A percentile compares a stretch with the other conserved stretches of the same genome.
Conservation (phyloP, 345 rosid species). For the Linum usitatissimum region DNA sequence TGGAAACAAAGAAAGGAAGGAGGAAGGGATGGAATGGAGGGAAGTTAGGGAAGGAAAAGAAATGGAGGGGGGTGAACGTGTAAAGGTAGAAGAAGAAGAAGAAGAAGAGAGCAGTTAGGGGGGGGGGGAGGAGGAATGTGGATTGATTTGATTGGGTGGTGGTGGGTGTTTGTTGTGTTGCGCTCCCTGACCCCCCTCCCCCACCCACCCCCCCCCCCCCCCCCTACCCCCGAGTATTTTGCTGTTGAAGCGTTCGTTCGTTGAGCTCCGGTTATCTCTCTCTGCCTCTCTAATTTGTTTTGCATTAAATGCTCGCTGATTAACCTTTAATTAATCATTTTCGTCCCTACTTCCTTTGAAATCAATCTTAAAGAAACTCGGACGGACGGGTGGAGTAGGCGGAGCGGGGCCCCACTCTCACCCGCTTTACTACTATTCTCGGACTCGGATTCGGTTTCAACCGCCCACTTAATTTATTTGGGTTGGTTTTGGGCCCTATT, state of each 20-base stretch:
- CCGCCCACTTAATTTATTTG: no score
- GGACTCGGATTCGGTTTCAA: no score
- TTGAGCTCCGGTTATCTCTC: constrained; percentile 23
- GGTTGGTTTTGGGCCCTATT: no score
- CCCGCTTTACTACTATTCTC: no score
- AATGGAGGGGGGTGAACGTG: background rate
- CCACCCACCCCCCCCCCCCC: no score
- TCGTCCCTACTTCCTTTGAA: no score
- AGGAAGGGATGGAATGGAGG: constrained; percentile 8
- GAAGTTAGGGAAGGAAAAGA: constrained; percentile 8
- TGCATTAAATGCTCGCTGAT: background rate
- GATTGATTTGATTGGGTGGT: constrained; percentile 21
- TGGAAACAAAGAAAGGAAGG: background rate
- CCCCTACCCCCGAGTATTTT: constrained; percentile 48
- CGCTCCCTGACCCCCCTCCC: constrained; percentile 43
- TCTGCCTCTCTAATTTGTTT: background rate
- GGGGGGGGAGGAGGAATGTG: background rate
- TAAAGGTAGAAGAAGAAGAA: constrained; percentile 2
- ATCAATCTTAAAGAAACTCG: no score
- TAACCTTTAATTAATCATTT: no score
- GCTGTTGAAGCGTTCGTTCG: constrained; percentile 72
- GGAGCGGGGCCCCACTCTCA: no score
- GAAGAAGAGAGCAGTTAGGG: background rate
- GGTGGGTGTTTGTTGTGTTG: background rate
- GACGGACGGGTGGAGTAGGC: no score